These are phyloP conservation scores for Solanum neorickii DNA, from an alignment of 257 asterid species.

Conservation along the genomic window DNA sequence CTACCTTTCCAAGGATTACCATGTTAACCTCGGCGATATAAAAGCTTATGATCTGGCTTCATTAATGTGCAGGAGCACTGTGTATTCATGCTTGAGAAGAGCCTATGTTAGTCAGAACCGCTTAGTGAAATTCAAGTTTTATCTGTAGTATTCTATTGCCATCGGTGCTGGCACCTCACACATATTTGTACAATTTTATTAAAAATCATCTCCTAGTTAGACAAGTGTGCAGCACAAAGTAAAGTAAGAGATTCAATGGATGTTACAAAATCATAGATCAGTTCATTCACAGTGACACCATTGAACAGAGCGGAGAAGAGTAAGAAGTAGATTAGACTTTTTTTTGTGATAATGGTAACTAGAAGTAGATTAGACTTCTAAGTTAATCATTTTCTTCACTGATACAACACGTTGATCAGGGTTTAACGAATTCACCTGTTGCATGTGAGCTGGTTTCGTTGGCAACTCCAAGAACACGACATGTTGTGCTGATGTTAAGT, in stretches of 20 bases:
- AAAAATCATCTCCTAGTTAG: background rate
- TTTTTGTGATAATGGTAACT: background rate
- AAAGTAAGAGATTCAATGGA: background rate
- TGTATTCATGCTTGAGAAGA: background rate
- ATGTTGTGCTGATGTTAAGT: constrained; percentile 76
- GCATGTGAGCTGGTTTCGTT: constrained; percentile 52
- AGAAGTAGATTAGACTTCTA: background rate
- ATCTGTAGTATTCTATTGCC: background rate
- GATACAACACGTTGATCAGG: background rate
- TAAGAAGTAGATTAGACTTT: background rate
- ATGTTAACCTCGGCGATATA: background rate
- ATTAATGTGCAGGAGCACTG: background rate
- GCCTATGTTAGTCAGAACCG: background rate
- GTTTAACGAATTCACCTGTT: constrained; percentile 46
- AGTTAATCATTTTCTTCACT: background rate
- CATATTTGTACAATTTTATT: background rate
- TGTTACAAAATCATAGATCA: background rate
- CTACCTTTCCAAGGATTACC: background rate
- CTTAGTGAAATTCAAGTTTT: background rate
- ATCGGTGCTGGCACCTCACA: background rate
- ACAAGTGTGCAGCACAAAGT: background rate
- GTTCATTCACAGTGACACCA: background rate
- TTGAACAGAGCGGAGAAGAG: background rate
- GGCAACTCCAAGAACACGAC: constrained; percentile 96
- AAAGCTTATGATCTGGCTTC: background rate